Conservation (phyloP, 2,329 filamentous ascomycete species). For the Dactylella cylindrospora region DNA sequence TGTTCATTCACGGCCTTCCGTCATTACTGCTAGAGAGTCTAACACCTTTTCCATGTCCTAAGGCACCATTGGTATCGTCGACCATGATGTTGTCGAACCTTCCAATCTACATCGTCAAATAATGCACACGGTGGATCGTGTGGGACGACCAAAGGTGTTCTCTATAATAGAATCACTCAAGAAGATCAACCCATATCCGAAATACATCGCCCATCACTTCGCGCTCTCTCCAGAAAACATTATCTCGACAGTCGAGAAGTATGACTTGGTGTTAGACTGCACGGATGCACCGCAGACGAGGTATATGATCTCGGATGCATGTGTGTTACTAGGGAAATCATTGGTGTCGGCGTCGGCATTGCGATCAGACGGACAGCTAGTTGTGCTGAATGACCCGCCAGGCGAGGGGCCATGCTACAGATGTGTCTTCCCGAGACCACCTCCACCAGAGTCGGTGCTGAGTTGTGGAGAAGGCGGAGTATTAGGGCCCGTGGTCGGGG, state of each 20-base stretch:
- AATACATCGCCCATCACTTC: conserved; percentile 63
- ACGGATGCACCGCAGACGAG: conserved; percentile 90
- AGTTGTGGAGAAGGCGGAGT: conserved; percentile 93
- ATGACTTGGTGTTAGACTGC: conserved; percentile 88
- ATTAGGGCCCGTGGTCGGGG: conserved; percentile 84
- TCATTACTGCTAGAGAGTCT: neutral
- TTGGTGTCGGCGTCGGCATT: conserved; percentile 88
- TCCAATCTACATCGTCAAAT: conserved; percentile 95
- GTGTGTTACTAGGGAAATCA: conserved; percentile 74
- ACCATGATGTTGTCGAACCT: conserved; percentile 81
- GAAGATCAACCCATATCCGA: conserved; percentile 71
- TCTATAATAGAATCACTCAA: conserved; percentile 67
- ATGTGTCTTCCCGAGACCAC: conserved; percentile 86
- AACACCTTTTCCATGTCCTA: neutral
- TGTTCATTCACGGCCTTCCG: neutral
- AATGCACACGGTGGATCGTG: conserved; percentile 69
- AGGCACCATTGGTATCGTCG: conserved; percentile 77
- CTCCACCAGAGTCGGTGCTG: conserved; percentile 76
- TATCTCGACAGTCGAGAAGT: conserved; percentile 64
- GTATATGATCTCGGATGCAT: conserved; percentile 89
- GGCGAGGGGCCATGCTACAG: conserved; percentile 82
- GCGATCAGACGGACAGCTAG: conserved; percentile 83
- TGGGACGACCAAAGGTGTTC: conserved; percentile 77
- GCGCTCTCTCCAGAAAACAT: conserved; percentile 72
- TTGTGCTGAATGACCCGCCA: conserved; percentile 81